A percentile compares a stretch with the other conserved stretches of the same genome.
Evolutionary conservation across 176 grass and related monocot species (phyloP).

Genomic region (Oryza officinalis): DNA sequence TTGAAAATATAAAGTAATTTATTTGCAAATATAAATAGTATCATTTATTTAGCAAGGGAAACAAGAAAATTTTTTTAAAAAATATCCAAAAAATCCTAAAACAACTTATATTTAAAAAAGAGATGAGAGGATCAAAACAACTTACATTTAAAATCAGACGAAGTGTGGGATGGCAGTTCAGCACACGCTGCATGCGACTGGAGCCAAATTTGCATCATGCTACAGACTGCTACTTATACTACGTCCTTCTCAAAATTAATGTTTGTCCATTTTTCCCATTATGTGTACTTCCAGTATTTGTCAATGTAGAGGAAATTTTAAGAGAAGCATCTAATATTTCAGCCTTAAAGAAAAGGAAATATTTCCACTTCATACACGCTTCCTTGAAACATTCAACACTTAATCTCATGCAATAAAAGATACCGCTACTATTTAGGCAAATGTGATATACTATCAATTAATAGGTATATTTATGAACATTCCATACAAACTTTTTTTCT

Average conservation of each 20-base stretch:
- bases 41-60: too few relatives aligned
- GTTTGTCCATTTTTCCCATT: background rate
- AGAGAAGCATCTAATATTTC: background rate
- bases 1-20: too few relatives aligned
- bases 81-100: too few relatives aligned
- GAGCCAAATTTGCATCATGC: background rate
- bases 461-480: background rate
- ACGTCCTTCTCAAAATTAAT: background rate
- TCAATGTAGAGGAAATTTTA: background rate
- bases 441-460: background rate
- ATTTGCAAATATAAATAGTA: too few relatives aligned
- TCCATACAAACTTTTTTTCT: background rate
- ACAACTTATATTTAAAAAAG: too few relatives aligned
- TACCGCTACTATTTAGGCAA: background rate
- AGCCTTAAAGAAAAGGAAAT: too few relatives aligned
- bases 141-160: too few relatives aligned
- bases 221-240: background rate
- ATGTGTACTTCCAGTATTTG: background rate
- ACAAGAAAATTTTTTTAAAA: too few relatives aligned
- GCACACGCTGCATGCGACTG: background rate
- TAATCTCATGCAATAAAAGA: background rate
- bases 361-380: background rate
- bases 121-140: too few relatives aligned
- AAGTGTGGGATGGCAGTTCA: too few relatives aligned
- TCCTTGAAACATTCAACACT: background rate